Percentiles rank a stretch among this genome's conserved stretches.
Conservation (phyloP, 805 yeast species). For the Wickerhamiella kazuoi region DNA sequence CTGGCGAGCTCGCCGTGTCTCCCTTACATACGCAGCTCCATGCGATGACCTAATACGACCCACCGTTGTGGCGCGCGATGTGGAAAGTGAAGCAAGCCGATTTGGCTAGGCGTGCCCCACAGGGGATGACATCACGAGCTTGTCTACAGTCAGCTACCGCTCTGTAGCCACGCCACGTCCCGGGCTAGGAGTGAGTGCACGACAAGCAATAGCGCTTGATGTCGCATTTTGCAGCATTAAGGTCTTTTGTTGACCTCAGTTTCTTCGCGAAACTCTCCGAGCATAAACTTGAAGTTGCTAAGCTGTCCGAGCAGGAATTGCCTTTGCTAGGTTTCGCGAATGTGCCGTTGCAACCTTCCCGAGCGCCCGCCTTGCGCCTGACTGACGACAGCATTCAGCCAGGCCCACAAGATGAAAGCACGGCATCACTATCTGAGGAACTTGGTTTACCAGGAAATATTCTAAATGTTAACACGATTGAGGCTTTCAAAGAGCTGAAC, state of each 20-base stretch:
- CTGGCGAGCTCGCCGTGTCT: too few species aligned
- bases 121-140: too few species aligned
- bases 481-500: slow-evolving; percentile 57
- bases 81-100: too few species aligned
- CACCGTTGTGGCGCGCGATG: too few species aligned
- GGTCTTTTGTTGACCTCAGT: slow-evolving; percentile 69
- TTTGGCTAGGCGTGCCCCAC: too few species aligned
- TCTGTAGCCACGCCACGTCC: too few species aligned
- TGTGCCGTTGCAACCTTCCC: slow-evolving; percentile 17
- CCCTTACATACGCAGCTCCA: too few species aligned
- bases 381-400: slow-evolving; percentile 15
- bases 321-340: slow-evolving; percentile 25
- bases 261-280: slow-evolving; percentile 65
- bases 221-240: slow-evolving; percentile 31
- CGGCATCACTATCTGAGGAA: slow-evolving; percentile 2
- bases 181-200: too few species aligned
- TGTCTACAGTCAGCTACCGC: too few species aligned
- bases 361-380: slow-evolving; percentile 21
- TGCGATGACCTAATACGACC: too few species aligned
- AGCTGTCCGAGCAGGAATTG: slow-evolving; percentile 35
- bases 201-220: background rate
- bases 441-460: slow-evolving; percentile 25
- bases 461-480: slow-evolving; percentile 62
- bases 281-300: slow-evolving; percentile 54
- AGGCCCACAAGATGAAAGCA: slow-evolving; percentile 13